phyloP scores from a whole-genome alignment of 306 rosid genomes.

The Glycine soja region DNA sequence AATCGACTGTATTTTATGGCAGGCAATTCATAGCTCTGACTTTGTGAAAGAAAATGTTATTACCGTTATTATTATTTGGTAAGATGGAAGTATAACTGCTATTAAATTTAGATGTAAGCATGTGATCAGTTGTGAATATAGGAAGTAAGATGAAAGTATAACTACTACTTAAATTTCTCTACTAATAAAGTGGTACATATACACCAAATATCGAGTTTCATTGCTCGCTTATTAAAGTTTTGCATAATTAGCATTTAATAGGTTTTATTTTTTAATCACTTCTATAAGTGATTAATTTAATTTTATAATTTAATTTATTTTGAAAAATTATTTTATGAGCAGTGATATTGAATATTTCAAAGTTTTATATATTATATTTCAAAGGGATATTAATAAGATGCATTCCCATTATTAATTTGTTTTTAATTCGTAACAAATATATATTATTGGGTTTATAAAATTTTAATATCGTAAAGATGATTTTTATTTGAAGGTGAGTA shows the following conservation, averaged over 20 bases:
- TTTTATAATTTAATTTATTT: neutral
- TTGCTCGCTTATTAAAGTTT: neutral
- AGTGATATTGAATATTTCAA: neutral
- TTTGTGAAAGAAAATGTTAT: neutral
- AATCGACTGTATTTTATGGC: neutral
- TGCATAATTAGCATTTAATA: neutral
- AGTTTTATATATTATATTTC: neutral
- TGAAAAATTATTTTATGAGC: neutral
- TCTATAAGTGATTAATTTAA: neutral
- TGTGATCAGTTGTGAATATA: neutral
- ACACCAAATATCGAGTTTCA: neutral
- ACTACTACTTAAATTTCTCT: too few relatives aligned
- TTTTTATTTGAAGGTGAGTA: neutral
- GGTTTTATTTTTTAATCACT: neutral
- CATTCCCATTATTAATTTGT: neutral
- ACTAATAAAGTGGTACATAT: neutral
- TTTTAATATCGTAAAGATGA: neutral
- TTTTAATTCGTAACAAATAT: neutral
- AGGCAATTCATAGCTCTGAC: conserved; percentile 4
- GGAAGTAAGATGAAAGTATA: neutral
- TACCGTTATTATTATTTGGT: neutral
- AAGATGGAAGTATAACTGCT: neutral
- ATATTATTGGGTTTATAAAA: neutral
- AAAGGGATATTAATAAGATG: neutral
- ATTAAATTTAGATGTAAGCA: neutral